Evolutionary conservation across 2,329 filamentous ascomycete species (phyloP).

Genomic region (Myriosclerotinia scirpicola): DNA sequence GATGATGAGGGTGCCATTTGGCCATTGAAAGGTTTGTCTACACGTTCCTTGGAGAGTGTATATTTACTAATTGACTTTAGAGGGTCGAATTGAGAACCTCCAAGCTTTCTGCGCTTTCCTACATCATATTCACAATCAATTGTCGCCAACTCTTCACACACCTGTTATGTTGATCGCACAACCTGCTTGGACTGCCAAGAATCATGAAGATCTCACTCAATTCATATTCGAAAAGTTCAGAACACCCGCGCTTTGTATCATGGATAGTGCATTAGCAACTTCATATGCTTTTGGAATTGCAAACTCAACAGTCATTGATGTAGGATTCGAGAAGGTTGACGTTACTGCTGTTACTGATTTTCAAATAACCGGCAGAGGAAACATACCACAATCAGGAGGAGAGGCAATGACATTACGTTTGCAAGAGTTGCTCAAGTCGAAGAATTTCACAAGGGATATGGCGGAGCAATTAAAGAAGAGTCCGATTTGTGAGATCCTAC

Average conservation of each 20-base stretch:
- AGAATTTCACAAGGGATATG: constrained; percentile 64
- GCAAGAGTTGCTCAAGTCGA: constrained; percentile 60
- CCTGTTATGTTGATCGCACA: constrained; percentile 88
- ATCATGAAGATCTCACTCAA: constrained; percentile 83
- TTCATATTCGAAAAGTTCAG: constrained; percentile 98
- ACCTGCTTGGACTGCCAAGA: constrained; percentile 84
- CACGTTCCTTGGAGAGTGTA: constrained; percentile 23
- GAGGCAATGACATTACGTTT: constrained; percentile 81
- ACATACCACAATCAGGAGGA: constrained; percentile 70
- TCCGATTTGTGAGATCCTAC: constrained; percentile 64
- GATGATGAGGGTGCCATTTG: constrained; percentile 88
- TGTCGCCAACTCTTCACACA: constrained; percentile 91
- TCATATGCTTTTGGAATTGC: constrained; percentile 77
- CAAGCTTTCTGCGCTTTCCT: constrained; percentile 90
- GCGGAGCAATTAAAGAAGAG: constrained; percentile 70
- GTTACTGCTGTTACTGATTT: constrained; percentile 88
- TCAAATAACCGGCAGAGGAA: constrained; percentile 63
- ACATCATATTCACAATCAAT: constrained; percentile 83
- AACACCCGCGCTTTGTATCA: constrained; percentile 84
- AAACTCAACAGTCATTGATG: constrained; percentile 83
- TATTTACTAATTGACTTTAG: constrained; percentile 41
- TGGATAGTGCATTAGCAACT: constrained; percentile 84
- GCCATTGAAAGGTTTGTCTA: constrained; percentile 62
- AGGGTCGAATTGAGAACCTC: constrained; percentile 87
- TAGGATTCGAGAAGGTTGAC: constrained; percentile 90